Evolutionary conservation across 1,139 yeast genomes (phyloP).

Genomic region (Candida freyschussii): DNA sequence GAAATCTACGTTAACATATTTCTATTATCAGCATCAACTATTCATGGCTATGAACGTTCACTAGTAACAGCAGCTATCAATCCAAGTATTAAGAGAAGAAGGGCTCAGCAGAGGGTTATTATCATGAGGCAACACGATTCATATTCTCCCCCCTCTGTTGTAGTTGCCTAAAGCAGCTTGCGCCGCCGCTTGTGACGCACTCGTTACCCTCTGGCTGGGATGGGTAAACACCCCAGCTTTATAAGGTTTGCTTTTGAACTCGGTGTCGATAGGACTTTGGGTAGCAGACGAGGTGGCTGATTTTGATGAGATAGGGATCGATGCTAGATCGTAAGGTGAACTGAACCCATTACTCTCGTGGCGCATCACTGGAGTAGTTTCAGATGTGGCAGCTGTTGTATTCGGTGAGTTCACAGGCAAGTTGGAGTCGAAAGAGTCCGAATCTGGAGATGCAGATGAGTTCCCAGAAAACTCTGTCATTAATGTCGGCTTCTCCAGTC

Average conservation of each 20-base stretch:
- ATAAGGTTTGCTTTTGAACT: conserved; percentile 22
- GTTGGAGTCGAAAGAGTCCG: conserved; percentile 25
- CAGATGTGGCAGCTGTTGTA: conserved; percentile 23
- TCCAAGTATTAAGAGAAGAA: not conserved
- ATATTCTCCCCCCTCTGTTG: conserved; percentile 6
- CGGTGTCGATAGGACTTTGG: conserved; percentile 20
- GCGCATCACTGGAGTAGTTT: conserved; percentile 19
- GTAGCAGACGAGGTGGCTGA: conserved; percentile 12
- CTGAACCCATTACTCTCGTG: conserved; percentile 41
- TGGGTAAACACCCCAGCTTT: conserved; percentile 18
- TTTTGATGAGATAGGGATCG: conserved; percentile 50
- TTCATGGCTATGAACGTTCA: too few relatives aligned
- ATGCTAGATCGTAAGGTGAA: conserved; percentile 56
- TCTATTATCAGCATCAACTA: too few relatives aligned
- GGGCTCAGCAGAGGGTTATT: not conserved
- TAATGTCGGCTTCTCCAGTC: conserved; percentile 7
- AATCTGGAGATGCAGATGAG: conserved; percentile 24
- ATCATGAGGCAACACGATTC: too few relatives aligned
- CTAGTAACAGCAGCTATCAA: not conserved
- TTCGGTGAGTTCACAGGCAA: conserved; percentile 24
- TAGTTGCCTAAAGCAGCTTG: conserved; percentile 15
- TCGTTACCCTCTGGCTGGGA: conserved; percentile 18
- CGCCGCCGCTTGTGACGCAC: conserved; percentile 19
- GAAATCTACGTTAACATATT: too few relatives aligned
- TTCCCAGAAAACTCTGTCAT: conserved; percentile 20